A percentile compares a stretch with the other conserved stretches of the same genome.
Conservation (phyloP, 1,284 basidiomycete genomes). For the Xerocomus amazonicus region DNA sequence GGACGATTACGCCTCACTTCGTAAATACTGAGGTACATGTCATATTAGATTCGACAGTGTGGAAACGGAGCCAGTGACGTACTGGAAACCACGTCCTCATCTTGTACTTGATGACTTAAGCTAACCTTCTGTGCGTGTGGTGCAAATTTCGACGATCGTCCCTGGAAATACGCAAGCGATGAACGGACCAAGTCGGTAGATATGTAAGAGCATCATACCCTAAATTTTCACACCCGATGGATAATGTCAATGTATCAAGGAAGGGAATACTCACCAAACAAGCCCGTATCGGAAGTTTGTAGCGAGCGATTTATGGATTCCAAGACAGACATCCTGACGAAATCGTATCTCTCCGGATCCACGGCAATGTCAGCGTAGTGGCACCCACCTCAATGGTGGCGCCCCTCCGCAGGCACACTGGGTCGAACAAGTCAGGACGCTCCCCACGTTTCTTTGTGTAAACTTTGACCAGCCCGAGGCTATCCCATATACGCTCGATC, state of each 20-base stretch:
- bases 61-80: conserved; percentile 34
- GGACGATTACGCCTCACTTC: conserved; percentile 25
- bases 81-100: conserved; percentile 95
- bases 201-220: conserved; percentile 25
- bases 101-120: conserved; percentile 80
- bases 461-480: conserved; percentile 82
- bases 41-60: conserved; percentile 1
- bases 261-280: conserved; percentile 62
- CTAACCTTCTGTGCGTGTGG: conserved; percentile 95
- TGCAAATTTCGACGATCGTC: conserved; percentile 85
- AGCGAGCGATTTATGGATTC: conserved; percentile 86
- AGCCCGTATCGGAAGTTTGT: conserved; percentile 91
- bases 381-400: conserved; percentile 82
- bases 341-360: background rate
- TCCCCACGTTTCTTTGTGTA: conserved; percentile 98
- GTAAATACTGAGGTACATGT: conserved; percentile 37
- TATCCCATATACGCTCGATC: conserved; percentile 88
- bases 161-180: conserved; percentile 42
- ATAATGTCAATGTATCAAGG: background rate
- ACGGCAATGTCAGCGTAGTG: background rate
- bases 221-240: conserved; percentile 2
- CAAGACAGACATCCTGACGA: conserved; percentile 80
- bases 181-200: conserved; percentile 14
- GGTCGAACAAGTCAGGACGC: conserved; percentile 87
- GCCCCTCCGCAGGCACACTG: conserved; percentile 89